phyloP scores from a whole-genome alignment of 345 rosid species.

The Erucastrum elatum region DNA sequence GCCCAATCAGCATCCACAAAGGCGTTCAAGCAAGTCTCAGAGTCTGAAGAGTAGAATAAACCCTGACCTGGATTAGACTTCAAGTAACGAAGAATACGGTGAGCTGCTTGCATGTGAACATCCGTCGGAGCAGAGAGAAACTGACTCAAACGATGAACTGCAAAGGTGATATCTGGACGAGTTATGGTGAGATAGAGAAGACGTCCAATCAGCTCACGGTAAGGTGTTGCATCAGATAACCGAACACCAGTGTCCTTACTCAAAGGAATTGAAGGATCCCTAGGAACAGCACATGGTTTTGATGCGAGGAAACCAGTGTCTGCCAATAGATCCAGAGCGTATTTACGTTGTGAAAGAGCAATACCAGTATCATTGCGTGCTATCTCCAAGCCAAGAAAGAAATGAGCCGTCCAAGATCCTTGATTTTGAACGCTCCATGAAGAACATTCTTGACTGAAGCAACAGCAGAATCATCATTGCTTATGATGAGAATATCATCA shows the following conservation, averaged over 20 bases:
- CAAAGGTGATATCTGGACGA: neutral
- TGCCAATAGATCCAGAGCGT: neutral
- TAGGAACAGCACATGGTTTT: neutral
- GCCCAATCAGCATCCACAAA: too few relatives aligned
- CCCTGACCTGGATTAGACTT: too few relatives aligned
- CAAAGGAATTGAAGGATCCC: neutral
- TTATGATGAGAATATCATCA: neutral
- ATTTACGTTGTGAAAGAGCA: neutral
- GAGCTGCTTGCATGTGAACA: too few relatives aligned
- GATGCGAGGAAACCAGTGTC: neutral
- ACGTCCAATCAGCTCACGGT: neutral
- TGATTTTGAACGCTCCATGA: neutral
- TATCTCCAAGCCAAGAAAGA: neutral
- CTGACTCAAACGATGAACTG: neutral
- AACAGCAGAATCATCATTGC: neutral
- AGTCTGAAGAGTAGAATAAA: too few relatives aligned
- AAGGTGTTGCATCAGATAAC: neutral
- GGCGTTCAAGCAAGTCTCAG: too few relatives aligned
- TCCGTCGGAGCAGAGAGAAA: neutral
- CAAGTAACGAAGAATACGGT: too few relatives aligned
- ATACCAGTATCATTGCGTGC: neutral
- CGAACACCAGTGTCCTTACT: neutral
- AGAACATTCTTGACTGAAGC: neutral
- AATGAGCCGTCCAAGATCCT: neutral
- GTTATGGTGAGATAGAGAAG: neutral